A percentile compares a stretch with the other conserved stretches of the same genome.
phyloP scores from a whole-genome alignment of 257 asterid species.

The Haberlea rhodopensis region DNA sequence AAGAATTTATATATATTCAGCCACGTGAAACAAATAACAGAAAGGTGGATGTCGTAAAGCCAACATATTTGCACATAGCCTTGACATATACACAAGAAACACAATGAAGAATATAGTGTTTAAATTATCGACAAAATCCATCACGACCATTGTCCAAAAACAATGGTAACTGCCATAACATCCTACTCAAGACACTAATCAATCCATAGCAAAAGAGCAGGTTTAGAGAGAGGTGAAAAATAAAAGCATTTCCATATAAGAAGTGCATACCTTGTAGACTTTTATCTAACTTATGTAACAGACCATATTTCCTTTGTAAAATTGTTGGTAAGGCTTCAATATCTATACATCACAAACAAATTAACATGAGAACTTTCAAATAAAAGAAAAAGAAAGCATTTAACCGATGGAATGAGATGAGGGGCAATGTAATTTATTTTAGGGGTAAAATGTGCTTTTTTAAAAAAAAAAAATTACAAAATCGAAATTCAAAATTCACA shows the following conservation, averaged over 20 bases:
- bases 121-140: neutral
- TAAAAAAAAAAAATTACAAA: no score
- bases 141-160: no score
- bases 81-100: neutral
- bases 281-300: conserved; percentile 79
- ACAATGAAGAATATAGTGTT: neutral
- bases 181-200: neutral
- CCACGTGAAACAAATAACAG: neutral
- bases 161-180: neutral
- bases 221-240: neutral
- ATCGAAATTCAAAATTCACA: no score
- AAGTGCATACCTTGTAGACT: conserved; percentile 71
- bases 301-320: conserved; percentile 73
- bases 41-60: neutral
- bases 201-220: neutral
- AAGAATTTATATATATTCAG: neutral
- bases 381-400: neutral
- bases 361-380: conserved; percentile 12
- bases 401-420: no score
- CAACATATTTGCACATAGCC: neutral
- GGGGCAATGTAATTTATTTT: no score
- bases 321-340: conserved; percentile 83
- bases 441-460: no score
- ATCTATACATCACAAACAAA: conserved; percentile 39
- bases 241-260: neutral